Percentiles rank a stretch among this genome's conserved stretches.
Evolutionary conservation across 2,329 filamentous ascomycete genomes (phyloP).

Genomic region (Zalaria sp.): DNA sequence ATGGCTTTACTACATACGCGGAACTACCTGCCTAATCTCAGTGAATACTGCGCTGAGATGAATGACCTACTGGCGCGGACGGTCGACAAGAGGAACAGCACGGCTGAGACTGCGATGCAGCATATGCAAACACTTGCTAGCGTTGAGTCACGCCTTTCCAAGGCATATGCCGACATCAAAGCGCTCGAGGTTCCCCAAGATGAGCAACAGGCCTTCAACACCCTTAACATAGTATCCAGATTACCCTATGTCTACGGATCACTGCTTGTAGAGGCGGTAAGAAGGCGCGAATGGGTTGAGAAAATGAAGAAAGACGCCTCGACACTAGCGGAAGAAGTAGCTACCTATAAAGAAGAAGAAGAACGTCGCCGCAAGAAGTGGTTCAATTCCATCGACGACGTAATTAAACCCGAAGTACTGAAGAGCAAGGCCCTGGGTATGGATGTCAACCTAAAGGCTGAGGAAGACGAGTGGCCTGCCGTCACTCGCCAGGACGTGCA

Average conservation of each 20-base stretch:
- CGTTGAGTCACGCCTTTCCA: conserved; percentile 62
- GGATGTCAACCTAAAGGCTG: conserved; percentile 72
- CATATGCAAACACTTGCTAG: conserved; percentile 74
- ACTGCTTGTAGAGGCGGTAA: conserved; percentile 71
- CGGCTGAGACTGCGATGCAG: conserved; percentile 49
- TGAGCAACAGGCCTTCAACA: conserved; percentile 66
- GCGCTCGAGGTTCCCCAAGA: conserved; percentile 60
- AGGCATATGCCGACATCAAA: conserved; percentile 58
- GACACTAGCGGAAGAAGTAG: conserved; percentile 83
- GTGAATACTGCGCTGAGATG: conserved; percentile 43
- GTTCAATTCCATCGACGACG: conserved; percentile 71
- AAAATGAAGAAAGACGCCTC: conserved; percentile 81
- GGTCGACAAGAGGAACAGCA: conserved; percentile 50
- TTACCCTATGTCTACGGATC: conserved; percentile 84
- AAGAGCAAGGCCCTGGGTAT: conserved; percentile 62
- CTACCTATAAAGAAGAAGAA: conserved; percentile 84
- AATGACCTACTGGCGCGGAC: conserved; percentile 36
- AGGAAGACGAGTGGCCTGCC: conserved; percentile 68
- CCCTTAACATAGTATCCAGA: conserved; percentile 65
- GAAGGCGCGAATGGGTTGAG: conserved; percentile 78
- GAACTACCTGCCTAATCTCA: conserved; percentile 47
- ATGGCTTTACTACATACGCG: conserved; percentile 50
- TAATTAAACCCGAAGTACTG: conserved; percentile 50
- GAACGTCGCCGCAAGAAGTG: conserved; percentile 77
- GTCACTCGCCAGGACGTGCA: conserved; percentile 64